A percentile compares a stretch with the other conserved stretches of the same genome.
These are phyloP conservation scores for Metarhizium humberi DNA, from an alignment of 2,329 filamentous ascomycete species.

Conservation along the genomic window DNA sequence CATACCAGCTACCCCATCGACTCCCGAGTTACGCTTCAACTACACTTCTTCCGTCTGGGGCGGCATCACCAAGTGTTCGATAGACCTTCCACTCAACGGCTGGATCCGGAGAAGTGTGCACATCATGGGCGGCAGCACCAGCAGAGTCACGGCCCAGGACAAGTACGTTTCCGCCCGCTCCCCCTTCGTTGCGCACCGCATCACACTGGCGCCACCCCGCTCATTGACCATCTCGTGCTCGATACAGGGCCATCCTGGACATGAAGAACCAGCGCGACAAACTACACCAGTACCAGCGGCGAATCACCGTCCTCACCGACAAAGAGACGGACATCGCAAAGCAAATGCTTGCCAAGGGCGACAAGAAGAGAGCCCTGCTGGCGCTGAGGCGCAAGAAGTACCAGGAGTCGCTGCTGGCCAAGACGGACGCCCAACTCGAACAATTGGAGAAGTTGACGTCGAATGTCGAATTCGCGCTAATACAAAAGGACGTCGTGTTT, in stretches of 20 bases:
- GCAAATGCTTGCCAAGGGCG: slow-evolving; percentile 69
- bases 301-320: slow-evolving; percentile 75
- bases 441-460: slow-evolving; percentile 83
- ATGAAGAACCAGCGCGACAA: slow-evolving; percentile 97
- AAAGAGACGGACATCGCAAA: slow-evolving; percentile 81
- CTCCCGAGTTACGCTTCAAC: too few species aligned
- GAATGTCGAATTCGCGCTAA: slow-evolving; percentile 89
- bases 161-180: slow-evolving; percentile 47
- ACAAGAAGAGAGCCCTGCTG: slow-evolving; percentile 74
- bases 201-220: not conserved
- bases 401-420: slow-evolving; percentile 78
- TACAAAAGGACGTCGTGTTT: slow-evolving; percentile 93
- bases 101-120: slow-evolving; percentile 1
- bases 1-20: not conserved
- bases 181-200: not conserved
- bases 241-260: slow-evolving; percentile 79
- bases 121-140: slow-evolving; percentile 45
- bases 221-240: not conserved
- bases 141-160: slow-evolving; percentile 65
- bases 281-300: slow-evolving; percentile 89
- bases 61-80: not conserved
- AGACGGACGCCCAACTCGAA: slow-evolving; percentile 89
- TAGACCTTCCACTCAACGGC: slow-evolving; percentile 3
- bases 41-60: not conserved
- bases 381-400: slow-evolving; percentile 94